Conservation (phyloP, 2,329 filamentous ascomycete species). For the Drechslera avenae region DNA sequence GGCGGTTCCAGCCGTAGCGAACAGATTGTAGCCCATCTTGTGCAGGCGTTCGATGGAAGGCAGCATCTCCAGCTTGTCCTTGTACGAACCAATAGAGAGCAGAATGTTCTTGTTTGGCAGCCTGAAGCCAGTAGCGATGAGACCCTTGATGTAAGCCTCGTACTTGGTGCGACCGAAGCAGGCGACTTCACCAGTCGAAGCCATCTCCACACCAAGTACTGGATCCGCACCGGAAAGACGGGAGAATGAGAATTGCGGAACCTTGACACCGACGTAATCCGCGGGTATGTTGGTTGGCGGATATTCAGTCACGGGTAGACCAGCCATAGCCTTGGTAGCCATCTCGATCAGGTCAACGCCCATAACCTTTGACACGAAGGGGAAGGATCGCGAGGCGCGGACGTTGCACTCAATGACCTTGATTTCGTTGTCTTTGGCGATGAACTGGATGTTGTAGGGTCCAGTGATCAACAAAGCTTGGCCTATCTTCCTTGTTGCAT, state of each 20-base stretch:
- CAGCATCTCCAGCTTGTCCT: slow-evolving; percentile 97
- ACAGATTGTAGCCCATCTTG: slow-evolving; percentile 91
- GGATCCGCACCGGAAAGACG: slow-evolving; percentile 94
- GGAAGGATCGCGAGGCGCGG: slow-evolving; percentile 92
- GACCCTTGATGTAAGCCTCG: slow-evolving; percentile 94
- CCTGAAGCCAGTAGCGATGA: slow-evolving; percentile 95
- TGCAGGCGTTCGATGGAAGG: slow-evolving; percentile 89
- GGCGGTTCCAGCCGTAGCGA: slow-evolving; percentile 93
- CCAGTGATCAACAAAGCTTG: slow-evolving; percentile 93
- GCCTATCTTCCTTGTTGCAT: slow-evolving; percentile 94
- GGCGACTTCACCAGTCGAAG: slow-evolving; percentile 96
- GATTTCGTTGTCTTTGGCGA: slow-evolving; percentile 99
- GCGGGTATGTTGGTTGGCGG: slow-evolving; percentile 75
- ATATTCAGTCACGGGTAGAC: slow-evolving; percentile 79
- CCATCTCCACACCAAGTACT: slow-evolving; percentile 98
- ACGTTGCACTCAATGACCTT: slow-evolving; percentile 99
- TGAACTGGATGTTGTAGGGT: slow-evolving; percentile 99
- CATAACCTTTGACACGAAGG: slow-evolving; percentile 98
- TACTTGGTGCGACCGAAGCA: slow-evolving; percentile 96
- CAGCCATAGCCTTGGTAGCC: slow-evolving; percentile 96
- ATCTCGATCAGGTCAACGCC: slow-evolving; percentile 97
- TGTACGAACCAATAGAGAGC: slow-evolving; percentile 93
- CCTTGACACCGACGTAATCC: slow-evolving; percentile 93
- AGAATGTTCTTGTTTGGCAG: slow-evolving; percentile 95
- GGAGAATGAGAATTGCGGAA: slow-evolving; percentile 98